phyloP scores from a whole-genome alignment of 352 stramenopile species.

The Phytopythium boreale region DNA sequence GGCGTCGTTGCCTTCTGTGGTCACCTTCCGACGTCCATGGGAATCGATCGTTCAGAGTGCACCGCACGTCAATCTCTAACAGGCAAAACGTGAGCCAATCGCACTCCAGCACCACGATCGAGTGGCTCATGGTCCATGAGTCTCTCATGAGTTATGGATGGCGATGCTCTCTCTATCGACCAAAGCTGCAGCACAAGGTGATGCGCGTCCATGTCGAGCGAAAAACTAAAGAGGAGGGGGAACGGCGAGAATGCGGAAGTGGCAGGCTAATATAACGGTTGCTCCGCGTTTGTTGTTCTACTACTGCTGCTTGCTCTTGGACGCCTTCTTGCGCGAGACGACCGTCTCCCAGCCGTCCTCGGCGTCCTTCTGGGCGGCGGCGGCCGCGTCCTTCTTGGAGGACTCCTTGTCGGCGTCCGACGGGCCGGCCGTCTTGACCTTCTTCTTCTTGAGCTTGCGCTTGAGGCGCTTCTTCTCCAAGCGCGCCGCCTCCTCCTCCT shows the following conservation, averaged over 20 bases:
- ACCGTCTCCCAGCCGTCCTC: conserved; percentile 84
- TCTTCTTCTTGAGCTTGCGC: conserved; percentile 84
- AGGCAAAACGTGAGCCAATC: too few relatives aligned
- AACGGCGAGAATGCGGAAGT: neutral
- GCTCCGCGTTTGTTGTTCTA: neutral
- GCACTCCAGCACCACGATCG: too few relatives aligned
- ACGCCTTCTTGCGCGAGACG: conserved; percentile 55
- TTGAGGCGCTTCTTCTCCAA: conserved; percentile 79
- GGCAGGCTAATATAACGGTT: conserved; percentile 13
- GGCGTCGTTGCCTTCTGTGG: too few relatives aligned
- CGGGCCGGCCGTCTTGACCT: conserved; percentile 43
- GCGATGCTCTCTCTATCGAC: too few relatives aligned
- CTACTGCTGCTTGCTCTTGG: conserved; percentile 65
- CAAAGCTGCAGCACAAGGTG: too few relatives aligned
- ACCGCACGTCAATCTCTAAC: too few relatives aligned
- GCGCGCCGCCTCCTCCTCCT: conserved; percentile 75
- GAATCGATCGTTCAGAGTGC: too few relatives aligned
- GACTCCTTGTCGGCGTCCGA: conserved; percentile 41
- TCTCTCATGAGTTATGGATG: too few relatives aligned
- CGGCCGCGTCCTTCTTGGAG: conserved; percentile 42
- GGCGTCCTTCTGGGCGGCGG: conserved; percentile 53
- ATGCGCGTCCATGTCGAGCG: too few relatives aligned
- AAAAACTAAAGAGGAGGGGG: too few relatives aligned
- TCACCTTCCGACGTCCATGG: too few relatives aligned
- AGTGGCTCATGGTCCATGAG: too few relatives aligned